Conservation (phyloP, 2,329 filamentous ascomycete genomes). For the Trichoderma sp. region DNA sequence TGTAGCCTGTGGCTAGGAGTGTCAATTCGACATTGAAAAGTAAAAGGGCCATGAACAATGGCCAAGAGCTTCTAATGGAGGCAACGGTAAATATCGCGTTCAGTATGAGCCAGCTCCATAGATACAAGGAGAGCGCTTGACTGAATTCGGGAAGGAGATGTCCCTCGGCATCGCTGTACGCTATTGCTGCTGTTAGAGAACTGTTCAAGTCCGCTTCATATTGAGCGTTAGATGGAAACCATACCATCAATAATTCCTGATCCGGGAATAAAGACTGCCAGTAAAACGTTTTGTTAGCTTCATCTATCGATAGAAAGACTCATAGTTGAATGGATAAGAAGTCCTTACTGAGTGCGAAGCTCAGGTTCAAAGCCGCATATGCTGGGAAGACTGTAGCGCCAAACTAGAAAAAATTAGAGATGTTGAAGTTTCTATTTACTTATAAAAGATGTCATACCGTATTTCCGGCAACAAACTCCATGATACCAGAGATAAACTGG, state of each 20-base stretch:
- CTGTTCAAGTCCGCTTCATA: not conserved
- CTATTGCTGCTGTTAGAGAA: not conserved
- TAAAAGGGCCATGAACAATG: not conserved
- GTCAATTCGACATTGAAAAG: not conserved
- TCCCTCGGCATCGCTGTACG: not conserved
- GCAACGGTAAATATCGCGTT: not conserved
- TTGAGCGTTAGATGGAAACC: not conserved
- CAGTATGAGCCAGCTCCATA: not conserved
- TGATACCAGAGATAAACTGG: not conserved
- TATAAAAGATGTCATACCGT: not conserved
- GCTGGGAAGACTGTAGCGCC: not conserved
- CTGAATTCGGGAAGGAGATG: not conserved
- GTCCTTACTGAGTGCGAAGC: not conserved
- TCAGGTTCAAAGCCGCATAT: not conserved
- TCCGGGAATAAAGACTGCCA: not conserved
- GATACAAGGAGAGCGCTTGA: not conserved
- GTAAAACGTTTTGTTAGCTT: not conserved
- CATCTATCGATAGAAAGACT: not conserved
- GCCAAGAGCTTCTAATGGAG: not conserved
- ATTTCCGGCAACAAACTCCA: not conserved
- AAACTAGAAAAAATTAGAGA: not conserved
- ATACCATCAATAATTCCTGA: not conserved
- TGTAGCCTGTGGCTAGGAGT: not conserved
- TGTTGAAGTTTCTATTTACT: not conserved
- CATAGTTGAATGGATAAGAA: not conserved